These are phyloP conservation scores for Fusarium chaquense DNA, from an alignment of 2,329 filamentous ascomycete species.

Conservation along the genomic window DNA sequence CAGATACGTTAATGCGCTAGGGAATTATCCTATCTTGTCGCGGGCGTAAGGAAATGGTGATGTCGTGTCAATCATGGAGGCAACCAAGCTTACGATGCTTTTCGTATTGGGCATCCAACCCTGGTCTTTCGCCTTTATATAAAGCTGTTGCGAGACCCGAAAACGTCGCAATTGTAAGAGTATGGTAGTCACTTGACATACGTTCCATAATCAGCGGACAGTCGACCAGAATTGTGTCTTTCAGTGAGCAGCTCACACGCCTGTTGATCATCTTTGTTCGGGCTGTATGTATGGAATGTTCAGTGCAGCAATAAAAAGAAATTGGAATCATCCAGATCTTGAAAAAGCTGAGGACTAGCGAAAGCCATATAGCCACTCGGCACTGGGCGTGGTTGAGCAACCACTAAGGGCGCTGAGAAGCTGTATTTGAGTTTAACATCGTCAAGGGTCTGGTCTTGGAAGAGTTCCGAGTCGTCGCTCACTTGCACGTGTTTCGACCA, in stretches of 20 bases:
- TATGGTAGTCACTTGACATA: neutral
- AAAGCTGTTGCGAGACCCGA: slow-evolving; percentile 3
- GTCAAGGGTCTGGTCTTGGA: slow-evolving; percentile 9
- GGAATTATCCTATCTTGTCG: slow-evolving; percentile 29
- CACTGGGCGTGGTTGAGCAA: slow-evolving; percentile 9
- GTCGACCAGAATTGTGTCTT: neutral
- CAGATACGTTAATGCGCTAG: slow-evolving; percentile 14
- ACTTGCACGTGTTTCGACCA: slow-evolving; percentile 9
- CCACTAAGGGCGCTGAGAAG: slow-evolving; percentile 18
- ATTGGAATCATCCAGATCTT: neutral
- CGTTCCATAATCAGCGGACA: neutral
- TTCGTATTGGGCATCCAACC: neutral
- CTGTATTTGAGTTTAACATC: slow-evolving; percentile 10
- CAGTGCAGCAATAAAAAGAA: slow-evolving; percentile 4
- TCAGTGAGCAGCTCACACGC: slow-evolving; percentile 7
- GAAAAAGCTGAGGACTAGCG: slow-evolving; percentile 12
- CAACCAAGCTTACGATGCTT: slow-evolving; percentile 7
- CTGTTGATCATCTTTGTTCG: neutral
- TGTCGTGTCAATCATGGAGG: slow-evolving; percentile 22
- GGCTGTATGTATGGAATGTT: slow-evolving; percentile 25
- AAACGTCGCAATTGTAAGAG: neutral
- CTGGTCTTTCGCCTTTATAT: slow-evolving; percentile 5
- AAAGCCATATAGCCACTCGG: slow-evolving; percentile 29
- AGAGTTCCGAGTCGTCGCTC: neutral
- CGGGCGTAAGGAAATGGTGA: slow-evolving; percentile 20